Conservation (phyloP, 495 filamentous ascomycete genomes). For the Entonaema liquescens region DNA sequence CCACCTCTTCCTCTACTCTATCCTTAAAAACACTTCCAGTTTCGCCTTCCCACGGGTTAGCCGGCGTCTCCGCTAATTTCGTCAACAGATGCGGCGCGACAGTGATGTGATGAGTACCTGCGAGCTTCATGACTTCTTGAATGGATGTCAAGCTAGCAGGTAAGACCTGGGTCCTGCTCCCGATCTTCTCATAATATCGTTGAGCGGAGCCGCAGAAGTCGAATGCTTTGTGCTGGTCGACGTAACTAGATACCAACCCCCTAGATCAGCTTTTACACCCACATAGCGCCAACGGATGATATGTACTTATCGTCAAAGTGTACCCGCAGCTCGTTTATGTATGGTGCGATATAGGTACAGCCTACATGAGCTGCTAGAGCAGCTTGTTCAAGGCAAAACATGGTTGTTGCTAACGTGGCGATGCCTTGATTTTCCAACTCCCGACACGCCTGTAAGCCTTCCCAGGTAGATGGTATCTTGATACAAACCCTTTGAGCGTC, state of each 20-base stretch:
- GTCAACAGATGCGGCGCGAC: constrained; percentile 61
- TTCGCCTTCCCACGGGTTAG: constrained; percentile 45
- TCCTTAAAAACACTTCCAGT: constrained; percentile 51
- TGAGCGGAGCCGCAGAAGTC: constrained; percentile 62
- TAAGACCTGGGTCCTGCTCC: constrained; percentile 60
- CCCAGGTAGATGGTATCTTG: constrained; percentile 71
- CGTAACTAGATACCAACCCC: constrained; percentile 45
- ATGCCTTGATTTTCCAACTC: constrained; percentile 62
- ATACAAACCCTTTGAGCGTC: constrained; percentile 63
- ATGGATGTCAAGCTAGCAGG: constrained; percentile 65
- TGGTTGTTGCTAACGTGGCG: constrained; percentile 66
- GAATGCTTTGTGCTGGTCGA: constrained; percentile 57
- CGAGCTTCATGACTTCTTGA: constrained; percentile 65
- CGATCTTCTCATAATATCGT: constrained; percentile 57
- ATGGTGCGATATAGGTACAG: constrained; percentile 69
- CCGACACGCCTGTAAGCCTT: constrained; percentile 69
- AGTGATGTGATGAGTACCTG: constrained; percentile 66
- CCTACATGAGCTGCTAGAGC: constrained; percentile 63
- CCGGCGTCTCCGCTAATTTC: constrained; percentile 54
- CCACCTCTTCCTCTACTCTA: constrained; percentile 12
- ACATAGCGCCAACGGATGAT: background rate
- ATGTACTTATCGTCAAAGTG: constrained; percentile 65
- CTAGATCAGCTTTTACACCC: constrained; percentile 19
- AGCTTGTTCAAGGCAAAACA: constrained; percentile 68
- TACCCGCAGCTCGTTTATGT: constrained; percentile 71